Conservation (phyloP, 192 early-diverging fungal genomes). For the Coemansia javaensis region DNA sequence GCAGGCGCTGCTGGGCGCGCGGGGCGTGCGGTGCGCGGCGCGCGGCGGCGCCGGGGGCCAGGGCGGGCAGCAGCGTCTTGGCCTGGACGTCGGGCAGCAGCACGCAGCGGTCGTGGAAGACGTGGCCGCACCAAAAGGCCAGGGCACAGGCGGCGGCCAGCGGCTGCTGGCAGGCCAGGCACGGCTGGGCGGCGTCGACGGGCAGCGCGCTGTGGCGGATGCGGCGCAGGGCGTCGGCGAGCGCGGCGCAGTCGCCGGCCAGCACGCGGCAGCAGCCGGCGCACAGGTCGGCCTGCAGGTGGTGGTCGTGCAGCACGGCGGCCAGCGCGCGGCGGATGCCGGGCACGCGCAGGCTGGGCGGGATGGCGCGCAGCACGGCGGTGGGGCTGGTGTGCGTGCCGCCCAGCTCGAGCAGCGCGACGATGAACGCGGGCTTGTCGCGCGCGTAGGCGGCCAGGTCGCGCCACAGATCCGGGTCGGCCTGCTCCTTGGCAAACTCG, state of each 20-base stretch:
- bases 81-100: slow-evolving; percentile 53
- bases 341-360: slow-evolving; percentile 71
- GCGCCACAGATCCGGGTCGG: slow-evolving; percentile 92
- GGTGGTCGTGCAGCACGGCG: slow-evolving; percentile 87
- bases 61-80: slow-evolving; percentile 20
- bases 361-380: slow-evolving; percentile 73
- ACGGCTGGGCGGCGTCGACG: slow-evolving; percentile 49
- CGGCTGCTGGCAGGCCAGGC: slow-evolving; percentile 29
- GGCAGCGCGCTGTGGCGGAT: slow-evolving; percentile 65
- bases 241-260: slow-evolving; percentile 75
- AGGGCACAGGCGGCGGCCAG: slow-evolving; percentile 45
- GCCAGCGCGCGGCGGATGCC: slow-evolving; percentile 77
- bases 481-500: slow-evolving; percentile 97
- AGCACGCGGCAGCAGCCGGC: slow-evolving; percentile 90
- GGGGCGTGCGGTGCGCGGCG: no score
- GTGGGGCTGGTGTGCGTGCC: slow-evolving; percentile 83
- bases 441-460: slow-evolving; percentile 89
- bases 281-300: slow-evolving; percentile 83
- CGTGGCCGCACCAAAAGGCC: slow-evolving; percentile 89
- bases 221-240: slow-evolving; percentile 65
- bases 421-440: slow-evolving; percentile 97
- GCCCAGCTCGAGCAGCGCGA: slow-evolving; percentile 85
- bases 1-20: slow-evolving; percentile 17
- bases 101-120: slow-evolving; percentile 83
- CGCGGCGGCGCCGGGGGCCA: neutral